phyloP scores from a whole-genome alignment of 768 basidiomycete genomes.

The Collybiopsis luxurians region DNA sequence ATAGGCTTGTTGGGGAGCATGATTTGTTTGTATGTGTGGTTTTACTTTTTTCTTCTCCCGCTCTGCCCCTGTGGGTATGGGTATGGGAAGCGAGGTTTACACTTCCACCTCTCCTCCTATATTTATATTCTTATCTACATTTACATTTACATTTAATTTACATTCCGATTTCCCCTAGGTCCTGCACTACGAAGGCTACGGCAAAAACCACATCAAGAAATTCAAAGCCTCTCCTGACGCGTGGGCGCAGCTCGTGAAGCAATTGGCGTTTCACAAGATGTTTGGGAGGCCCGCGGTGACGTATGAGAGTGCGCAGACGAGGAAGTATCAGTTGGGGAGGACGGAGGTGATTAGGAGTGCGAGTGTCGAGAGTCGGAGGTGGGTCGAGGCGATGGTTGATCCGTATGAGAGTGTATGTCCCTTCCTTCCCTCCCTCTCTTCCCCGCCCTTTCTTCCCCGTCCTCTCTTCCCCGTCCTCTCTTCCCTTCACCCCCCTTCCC shows the following conservation, averaged over 20 bases:
- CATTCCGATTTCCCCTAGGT: slow-evolving; percentile 42
- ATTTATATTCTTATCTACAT: not conserved
- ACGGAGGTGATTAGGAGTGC: slow-evolving; percentile 94
- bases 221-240: slow-evolving; percentile 89
- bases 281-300: slow-evolving; percentile 69
- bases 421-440: not conserved
- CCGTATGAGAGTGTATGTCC: slow-evolving; percentile 42
- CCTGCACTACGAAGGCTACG: slow-evolving; percentile 84
- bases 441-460: not conserved
- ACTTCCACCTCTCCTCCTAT: no score
- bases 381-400: slow-evolving; percentile 87
- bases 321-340: slow-evolving; percentile 85
- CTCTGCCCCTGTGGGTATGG: no score
- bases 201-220: slow-evolving; percentile 82
- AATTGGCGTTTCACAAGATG: slow-evolving; percentile 93
- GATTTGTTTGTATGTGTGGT: slow-evolving; percentile 62
- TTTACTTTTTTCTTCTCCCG: not conserved
- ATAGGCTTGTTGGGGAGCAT: slow-evolving; percentile 72
- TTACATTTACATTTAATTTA: slow-evolving; percentile 11
- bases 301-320: slow-evolving; percentile 94
- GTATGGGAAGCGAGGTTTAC: no score
- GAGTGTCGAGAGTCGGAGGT: slow-evolving; percentile 79
- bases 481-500: not conserved
- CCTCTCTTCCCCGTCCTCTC: not conserved
- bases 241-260: slow-evolving; percentile 93